Evolutionary conservation across 202 grass and related monocot species (phyloP).

Genomic region (Setaria italica): DNA sequence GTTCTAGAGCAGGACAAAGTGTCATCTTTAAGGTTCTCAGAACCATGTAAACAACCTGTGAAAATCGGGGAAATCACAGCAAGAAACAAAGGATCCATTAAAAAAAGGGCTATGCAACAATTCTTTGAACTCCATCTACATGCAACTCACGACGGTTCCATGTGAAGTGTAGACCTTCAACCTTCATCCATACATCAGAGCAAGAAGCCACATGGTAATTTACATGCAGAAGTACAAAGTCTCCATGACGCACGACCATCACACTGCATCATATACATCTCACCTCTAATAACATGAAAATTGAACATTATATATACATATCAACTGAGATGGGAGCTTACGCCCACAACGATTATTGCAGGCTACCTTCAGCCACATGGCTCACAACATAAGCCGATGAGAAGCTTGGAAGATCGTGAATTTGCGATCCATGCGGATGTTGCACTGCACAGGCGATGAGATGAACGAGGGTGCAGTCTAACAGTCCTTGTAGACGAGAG

Average conservation of each 20-base stretch:
- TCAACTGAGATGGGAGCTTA: constrained; percentile 6
- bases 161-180: no score
- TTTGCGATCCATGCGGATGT: not conserved
- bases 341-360: constrained; percentile 23
- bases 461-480: constrained; percentile 10
- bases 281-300: not conserved
- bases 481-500: constrained; percentile 70
- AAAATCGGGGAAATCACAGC: not conserved
- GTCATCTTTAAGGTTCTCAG: not conserved
- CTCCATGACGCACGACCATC: not conserved
- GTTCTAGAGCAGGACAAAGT: not conserved
- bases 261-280: no score
- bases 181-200: not conserved
- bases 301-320: not conserved
- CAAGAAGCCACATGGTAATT: not conserved
- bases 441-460: not conserved
- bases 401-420: not conserved
- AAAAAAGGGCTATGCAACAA: not conserved
- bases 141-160: no score
- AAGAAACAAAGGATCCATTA: not conserved
- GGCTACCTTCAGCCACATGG: constrained; percentile 9
- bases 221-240: not conserved
- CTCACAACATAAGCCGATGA: not conserved
- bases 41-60: not conserved
- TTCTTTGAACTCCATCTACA: not conserved